Percentiles rank a stretch among this genome's conserved stretches.
Evolutionary conservation across 257 asterid genomes (phyloP).

Genomic region (Ophiorrhiza pumila): DNA sequence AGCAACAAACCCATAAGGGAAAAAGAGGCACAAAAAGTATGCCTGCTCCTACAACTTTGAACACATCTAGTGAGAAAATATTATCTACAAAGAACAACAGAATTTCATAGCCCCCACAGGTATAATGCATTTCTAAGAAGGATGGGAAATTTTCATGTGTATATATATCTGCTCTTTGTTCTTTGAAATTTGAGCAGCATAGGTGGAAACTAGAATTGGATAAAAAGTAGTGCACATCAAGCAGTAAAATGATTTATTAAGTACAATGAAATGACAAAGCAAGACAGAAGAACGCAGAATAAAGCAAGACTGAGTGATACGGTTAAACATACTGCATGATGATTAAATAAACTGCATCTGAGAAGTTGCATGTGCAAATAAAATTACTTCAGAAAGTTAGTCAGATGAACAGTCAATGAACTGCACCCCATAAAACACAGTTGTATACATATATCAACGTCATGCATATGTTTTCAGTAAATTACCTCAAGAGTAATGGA

Average conservation of each 20-base stretch:
- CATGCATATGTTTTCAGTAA: background rate
- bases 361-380: background rate
- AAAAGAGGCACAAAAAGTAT: background rate
- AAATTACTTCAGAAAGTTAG: background rate
- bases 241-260: too few species aligned
- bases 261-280: background rate
- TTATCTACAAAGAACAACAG: too few species aligned
- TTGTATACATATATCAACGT: background rate
- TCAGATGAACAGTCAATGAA: background rate
- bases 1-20: slow-evolving; percentile 7
- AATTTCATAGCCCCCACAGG: background rate
- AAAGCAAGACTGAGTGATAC: too few species aligned
- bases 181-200: background rate
- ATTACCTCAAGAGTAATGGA: background rate
- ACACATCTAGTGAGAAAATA: background rate
- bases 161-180: background rate
- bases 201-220: background rate
- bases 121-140: background rate
- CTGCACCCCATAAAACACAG: too few species aligned
- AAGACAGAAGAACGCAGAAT: too few species aligned
- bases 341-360: background rate
- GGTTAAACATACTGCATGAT: too few species aligned
- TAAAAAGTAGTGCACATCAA: background rate
- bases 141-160: background rate
- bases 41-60: background rate